phyloP scores from a whole-genome alignment of 768 basidiomycete genomes.

The Naematelia encephala region DNA sequence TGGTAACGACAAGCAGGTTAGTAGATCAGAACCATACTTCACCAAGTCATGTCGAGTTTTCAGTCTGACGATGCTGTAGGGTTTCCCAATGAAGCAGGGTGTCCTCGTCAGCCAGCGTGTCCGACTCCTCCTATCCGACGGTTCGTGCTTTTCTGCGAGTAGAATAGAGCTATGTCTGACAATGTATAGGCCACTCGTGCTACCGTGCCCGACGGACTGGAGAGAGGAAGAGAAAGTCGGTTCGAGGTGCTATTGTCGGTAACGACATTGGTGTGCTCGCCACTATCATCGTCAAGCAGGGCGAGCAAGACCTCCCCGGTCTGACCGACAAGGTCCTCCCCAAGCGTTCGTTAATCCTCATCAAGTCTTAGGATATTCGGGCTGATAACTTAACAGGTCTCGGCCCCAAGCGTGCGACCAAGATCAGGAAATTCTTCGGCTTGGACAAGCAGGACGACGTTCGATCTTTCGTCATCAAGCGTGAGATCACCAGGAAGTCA shows the following conservation, averaged over 20 bases:
- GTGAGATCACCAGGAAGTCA: constrained; percentile 89
- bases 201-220: constrained; percentile 87
- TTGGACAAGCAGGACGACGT: constrained; percentile 97
- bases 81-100: constrained; percentile 99
- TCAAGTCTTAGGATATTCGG: background rate
- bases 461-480: constrained; percentile 80
- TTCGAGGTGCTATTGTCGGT: constrained; percentile 96
- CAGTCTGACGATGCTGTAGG: constrained; percentile 62
- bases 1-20: constrained; percentile 64
- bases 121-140: constrained; percentile 85
- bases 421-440: constrained; percentile 98
- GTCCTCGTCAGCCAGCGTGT: constrained; percentile 99
- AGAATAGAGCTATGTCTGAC: background rate
- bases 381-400: constrained; percentile 50
- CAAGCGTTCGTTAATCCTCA: constrained; percentile 58
- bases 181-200: constrained; percentile 69
- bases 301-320: constrained; percentile 81
- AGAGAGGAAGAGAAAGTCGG: constrained; percentile 95
- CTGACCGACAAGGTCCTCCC: constrained; percentile 88
- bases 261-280: constrained; percentile 94
- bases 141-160: constrained; percentile 42
- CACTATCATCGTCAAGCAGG: constrained; percentile 93
- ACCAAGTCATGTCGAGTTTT: background rate
- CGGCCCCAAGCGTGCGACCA: constrained; percentile 94
- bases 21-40: background rate